phyloP scores from a whole-genome alignment of 306 rosid genomes.

The Amphicarpaea edgeworthii region DNA sequence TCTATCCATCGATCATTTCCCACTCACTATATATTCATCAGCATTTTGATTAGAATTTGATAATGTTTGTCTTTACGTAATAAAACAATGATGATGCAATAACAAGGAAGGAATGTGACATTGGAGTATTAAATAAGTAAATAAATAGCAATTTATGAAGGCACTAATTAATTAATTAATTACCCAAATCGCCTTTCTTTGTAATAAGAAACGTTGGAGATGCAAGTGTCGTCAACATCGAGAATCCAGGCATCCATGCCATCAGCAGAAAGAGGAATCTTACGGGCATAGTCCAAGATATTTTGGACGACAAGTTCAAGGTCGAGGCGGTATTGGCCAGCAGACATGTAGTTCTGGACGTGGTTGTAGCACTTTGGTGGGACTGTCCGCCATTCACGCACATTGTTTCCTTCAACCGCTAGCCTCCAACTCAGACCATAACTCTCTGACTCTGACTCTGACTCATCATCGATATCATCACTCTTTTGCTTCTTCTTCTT shows the following conservation, averaged over 20 bases:
- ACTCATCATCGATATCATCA: too few relatives aligned
- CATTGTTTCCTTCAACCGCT: slow-evolving; percentile 61
- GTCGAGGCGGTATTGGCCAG: slow-evolving; percentile 69
- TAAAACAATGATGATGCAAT: too few relatives aligned
- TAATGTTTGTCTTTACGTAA: too few relatives aligned
- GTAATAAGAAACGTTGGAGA: slow-evolving; percentile 74
- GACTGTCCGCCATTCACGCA: slow-evolving; percentile 46
- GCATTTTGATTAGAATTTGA: too few relatives aligned
- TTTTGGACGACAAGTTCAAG: slow-evolving; percentile 47
- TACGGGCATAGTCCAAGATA: slow-evolving; percentile 47
- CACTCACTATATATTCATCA: too few relatives aligned
- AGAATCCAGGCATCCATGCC: slow-evolving; percentile 76
- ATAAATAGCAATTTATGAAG: too few relatives aligned
- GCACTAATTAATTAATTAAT: too few relatives aligned
- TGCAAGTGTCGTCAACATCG: slow-evolving; percentile 88
- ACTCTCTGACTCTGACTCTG: slow-evolving; percentile 24
- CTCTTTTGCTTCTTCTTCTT: too few relatives aligned
- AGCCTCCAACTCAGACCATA: slow-evolving; percentile 71
- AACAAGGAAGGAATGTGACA: too few relatives aligned
- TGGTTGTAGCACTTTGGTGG: slow-evolving; percentile 43
- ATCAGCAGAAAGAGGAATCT: slow-evolving; percentile 41
- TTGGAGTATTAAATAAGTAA: too few relatives aligned
- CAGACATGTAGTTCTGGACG: slow-evolving; percentile 61
- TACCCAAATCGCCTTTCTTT: slow-evolving; percentile 67
- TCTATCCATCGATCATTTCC: too few relatives aligned